A percentile compares a stretch with the other conserved stretches of the same genome.
Evolutionary conservation across 2,329 filamentous ascomycete species (phyloP).

Genomic region (Coniochaeta sp.): DNA sequence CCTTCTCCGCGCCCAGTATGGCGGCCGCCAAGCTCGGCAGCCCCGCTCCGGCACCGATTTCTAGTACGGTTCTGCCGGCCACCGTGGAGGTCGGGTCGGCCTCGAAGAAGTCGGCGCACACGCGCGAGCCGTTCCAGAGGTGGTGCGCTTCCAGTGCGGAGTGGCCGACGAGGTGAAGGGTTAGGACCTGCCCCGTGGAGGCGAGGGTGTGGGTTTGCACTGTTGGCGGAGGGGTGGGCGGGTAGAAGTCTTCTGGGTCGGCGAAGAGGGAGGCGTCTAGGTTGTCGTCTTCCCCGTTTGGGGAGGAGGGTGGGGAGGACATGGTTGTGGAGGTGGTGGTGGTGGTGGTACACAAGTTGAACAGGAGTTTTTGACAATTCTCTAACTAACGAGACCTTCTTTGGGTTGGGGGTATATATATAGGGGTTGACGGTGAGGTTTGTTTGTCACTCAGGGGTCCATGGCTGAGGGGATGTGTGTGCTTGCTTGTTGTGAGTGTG

Average conservation of each 20-base stretch:
- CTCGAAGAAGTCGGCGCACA: constrained; percentile 74
- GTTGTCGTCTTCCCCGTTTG: constrained; percentile 29
- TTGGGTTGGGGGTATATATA: no score
- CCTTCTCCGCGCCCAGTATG: constrained; percentile 59
- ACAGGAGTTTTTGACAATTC: no score
- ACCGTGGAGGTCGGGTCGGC: constrained; percentile 53
- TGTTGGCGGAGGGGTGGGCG: constrained; percentile 69
- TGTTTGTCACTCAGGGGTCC: no score
- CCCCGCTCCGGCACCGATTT: constrained; percentile 83
- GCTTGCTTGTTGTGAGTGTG: no score
- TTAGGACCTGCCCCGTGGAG: constrained; percentile 55
- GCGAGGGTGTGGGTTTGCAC: constrained; percentile 64
- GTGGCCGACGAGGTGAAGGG: constrained; percentile 75
- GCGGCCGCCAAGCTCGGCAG: constrained; percentile 75
- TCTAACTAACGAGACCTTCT: no score
- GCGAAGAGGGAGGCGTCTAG: constrained; percentile 55
- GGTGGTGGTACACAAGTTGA: background rate
- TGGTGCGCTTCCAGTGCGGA: constrained; percentile 86
- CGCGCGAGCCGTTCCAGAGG: constrained; percentile 84
- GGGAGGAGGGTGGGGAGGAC: constrained; percentile 3
- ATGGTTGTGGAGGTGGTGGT: background rate
- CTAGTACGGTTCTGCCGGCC: constrained; percentile 64
- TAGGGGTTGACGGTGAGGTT: no score
- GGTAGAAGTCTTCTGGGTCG: constrained; percentile 75
- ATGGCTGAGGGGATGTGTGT: no score